Evolutionary conservation across 2,329 filamentous ascomycete species (phyloP).

Genomic region (Raffaelea albimanens): DNA sequence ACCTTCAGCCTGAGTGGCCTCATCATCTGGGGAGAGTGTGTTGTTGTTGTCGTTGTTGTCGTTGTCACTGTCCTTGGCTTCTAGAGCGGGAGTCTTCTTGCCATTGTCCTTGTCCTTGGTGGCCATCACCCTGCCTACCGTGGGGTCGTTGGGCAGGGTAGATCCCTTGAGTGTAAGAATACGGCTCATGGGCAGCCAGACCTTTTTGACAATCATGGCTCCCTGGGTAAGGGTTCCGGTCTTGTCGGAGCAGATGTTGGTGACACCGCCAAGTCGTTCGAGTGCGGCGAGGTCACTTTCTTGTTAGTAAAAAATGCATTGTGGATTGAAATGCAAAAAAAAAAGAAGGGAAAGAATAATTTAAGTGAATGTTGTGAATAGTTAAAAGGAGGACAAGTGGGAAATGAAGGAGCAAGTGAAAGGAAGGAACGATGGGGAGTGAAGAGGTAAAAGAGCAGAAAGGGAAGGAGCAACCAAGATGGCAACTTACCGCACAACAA

Average conservation of each 20-base stretch:
- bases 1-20: no score
- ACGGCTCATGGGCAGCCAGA: constrained; percentile 50
- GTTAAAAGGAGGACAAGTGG: no score
- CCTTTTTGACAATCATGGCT: constrained; percentile 60
- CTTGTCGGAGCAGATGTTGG: constrained; percentile 66
- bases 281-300: constrained; percentile 50
- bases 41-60: neutral
- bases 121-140: constrained; percentile 45
- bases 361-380: no score
- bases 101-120: constrained; percentile 24
- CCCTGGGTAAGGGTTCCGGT: constrained; percentile 61
- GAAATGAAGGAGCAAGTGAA: no score
- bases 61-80: neutral
- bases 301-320: no score
- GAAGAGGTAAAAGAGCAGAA: neutral
- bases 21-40: constrained; percentile 15
- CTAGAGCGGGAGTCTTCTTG: no score
- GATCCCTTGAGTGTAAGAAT: constrained; percentile 53
- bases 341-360: no score
- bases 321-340: no score
- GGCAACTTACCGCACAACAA: constrained; percentile 49
- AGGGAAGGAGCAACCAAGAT: neutral
- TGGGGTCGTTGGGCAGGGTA: constrained; percentile 52
- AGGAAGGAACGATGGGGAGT: no score
- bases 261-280: constrained; percentile 61